A percentile compares a stretch with the other conserved stretches of the same genome.
These are phyloP conservation scores for Apiospora phragmitis DNA, from an alignment of 2,329 filamentous ascomycete genomes.

Conservation along the genomic window DNA sequence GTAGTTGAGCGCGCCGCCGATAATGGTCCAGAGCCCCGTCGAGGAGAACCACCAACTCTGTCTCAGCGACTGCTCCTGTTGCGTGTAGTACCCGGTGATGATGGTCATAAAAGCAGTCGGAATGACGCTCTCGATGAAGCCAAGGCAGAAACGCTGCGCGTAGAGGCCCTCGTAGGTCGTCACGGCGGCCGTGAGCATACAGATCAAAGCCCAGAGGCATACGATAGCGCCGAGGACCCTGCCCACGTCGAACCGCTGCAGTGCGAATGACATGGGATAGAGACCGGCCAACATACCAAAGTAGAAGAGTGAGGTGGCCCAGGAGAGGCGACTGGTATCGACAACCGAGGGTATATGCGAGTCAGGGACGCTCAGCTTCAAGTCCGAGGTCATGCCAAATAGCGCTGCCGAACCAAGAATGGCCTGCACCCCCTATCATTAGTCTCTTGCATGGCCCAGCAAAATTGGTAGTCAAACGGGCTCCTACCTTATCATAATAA, in stretches of 20 bases:
- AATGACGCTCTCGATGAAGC: conserved; percentile 64
- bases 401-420: conserved; percentile 72
- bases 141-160: conserved; percentile 65
- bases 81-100: conserved; percentile 63
- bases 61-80: conserved; percentile 62
- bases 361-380: conserved; percentile 57
- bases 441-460: not conserved
- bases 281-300: conserved; percentile 76
- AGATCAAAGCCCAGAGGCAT: conserved; percentile 65
- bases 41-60: conserved; percentile 69
- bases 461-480: not conserved
- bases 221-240: conserved; percentile 64
- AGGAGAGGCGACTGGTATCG: conserved; percentile 68
- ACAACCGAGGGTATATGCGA: conserved; percentile 51
- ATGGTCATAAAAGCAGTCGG: conserved; percentile 69
- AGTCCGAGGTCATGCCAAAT: conserved; percentile 74
- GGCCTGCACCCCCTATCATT: conserved; percentile 43
- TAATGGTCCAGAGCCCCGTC: conserved; percentile 60
- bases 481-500: conserved; percentile 65
- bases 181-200: conserved; percentile 69
- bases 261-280: conserved; percentile 70
- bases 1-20: conserved; percentile 66
- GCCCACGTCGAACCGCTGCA: conserved; percentile 69
- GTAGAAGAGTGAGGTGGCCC: conserved; percentile 80
- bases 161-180: conserved; percentile 64